Base-by-base conservation (phyloP, 2,329 filamentous ascomycete genomes). In the Alternaria atra region DNA sequence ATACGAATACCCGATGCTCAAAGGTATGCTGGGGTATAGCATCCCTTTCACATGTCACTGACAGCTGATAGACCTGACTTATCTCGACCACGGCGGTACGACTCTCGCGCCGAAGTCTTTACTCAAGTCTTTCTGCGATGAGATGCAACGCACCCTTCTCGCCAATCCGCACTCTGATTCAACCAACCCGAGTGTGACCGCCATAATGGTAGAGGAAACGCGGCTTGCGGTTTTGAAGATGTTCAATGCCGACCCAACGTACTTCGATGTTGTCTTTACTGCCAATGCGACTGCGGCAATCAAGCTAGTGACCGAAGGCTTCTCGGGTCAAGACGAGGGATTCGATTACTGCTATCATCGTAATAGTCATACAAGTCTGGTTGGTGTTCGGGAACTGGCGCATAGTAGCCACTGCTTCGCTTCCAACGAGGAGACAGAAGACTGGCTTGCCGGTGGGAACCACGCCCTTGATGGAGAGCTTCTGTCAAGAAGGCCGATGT, bases 201-300 rank as follows among this genome's bases (percentile, higher is more conserved):
- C 85, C 29, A 80, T 84, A 58, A 84, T 90, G 34, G 86, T 90
- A 63, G 80, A 82, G 25, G 80, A 88, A 7, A 72, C 75, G 58
- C 55, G 77, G 63, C 37, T 62, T 55, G 65, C 73, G 64, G 70
- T 80, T 2, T 81, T 98, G 15, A 82, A 83, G 2, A 93, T 96
- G 73, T 93, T 97, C 79, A 89, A 90, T 35, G 93, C 93, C 1
- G 88, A 92, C 63, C 91, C 93, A 5, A 85, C 88, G 6, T 83
- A 91, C 4, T 98, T 94, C 70, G 94, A 97, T 70, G 79, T 97
- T 2, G 87, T 97, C 1, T 98, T 97, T 74, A 92, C 95, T n/a
- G 89, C 93, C 23, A 98, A 98, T 77, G 91, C 94, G 15, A 97
- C 94, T 0, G 93, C 93, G 2, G 94, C 88, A 2, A 89, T 96